These are phyloP conservation scores for Calonectria pteridis DNA, from an alignment of 2,329 filamentous ascomycete genomes.

Conservation along the genomic window DNA sequence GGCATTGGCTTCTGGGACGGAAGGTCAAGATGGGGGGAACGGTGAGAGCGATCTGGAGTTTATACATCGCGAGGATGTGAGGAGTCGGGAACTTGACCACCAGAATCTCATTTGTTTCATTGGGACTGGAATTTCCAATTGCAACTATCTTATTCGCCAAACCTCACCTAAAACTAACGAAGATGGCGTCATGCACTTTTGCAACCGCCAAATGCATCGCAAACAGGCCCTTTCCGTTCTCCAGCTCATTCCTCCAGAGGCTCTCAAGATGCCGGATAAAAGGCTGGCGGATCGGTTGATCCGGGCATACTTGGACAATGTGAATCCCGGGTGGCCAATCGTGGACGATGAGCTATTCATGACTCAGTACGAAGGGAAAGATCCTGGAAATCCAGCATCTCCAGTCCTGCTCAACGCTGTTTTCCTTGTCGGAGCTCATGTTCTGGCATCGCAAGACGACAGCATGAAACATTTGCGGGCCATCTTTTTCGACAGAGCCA, in stretches of 20 bases:
- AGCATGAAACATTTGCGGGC: conserved; percentile 45
- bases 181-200: neutral
- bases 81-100: neutral
- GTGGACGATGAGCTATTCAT: conserved; percentile 16
- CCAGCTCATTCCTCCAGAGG: conserved; percentile 10
- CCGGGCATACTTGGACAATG: conserved; percentile 2
- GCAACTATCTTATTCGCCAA: neutral
- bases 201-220: neutral
- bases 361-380: neutral
- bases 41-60: neutral
- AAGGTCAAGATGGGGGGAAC: neutral
- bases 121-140: neutral
- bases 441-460: neutral
- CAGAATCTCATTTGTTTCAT: neutral
- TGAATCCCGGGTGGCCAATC: conserved; percentile 15
- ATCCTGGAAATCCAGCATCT: neutral
- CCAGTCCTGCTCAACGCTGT: neutral
- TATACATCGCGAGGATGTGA: neutral
- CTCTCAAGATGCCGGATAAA: neutral
- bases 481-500: conserved; percentile 62
- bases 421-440: conserved; percentile 14
- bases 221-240: neutral
- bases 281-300: neutral
- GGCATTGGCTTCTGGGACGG: neutral
- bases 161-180: neutral